Evolutionary conservation across 768 basidiomycete genomes (phyloP).

Genomic region (Lenzites betulinus): DNA sequence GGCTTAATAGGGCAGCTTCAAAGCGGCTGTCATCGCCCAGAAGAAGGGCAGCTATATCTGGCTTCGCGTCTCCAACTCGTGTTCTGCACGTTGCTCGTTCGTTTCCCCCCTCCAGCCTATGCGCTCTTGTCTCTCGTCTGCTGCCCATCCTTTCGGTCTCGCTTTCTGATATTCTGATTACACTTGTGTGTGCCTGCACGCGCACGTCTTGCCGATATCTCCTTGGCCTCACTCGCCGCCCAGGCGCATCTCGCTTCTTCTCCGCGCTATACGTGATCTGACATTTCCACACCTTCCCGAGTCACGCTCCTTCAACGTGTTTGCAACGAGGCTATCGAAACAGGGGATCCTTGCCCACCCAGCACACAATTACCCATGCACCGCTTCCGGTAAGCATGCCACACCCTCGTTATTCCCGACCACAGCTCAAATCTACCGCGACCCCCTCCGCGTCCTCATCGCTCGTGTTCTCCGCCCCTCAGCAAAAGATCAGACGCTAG

Average conservation of each 20-base stretch:
- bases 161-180: slow-evolving; percentile 23
- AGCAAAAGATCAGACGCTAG: slow-evolving; percentile 83
- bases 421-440: slow-evolving; percentile 22
- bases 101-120: slow-evolving; percentile 28
- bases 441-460: slow-evolving; percentile 4
- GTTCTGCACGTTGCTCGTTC: slow-evolving; percentile 73
- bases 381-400: slow-evolving; percentile 74
- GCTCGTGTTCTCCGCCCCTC: slow-evolving; percentile 19
- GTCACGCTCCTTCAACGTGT: slow-evolving; percentile 57
- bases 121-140: neutral
- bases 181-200: slow-evolving; percentile 16
- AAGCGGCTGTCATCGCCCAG: slow-evolving; percentile 10
- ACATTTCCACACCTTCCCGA: slow-evolving; percentile 15
- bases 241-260: slow-evolving; percentile 10
- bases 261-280: slow-evolving; percentile 20
- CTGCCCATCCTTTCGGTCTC: slow-evolving; percentile 7
- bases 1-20: slow-evolving; percentile 3
- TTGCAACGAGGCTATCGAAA: slow-evolving; percentile 54
- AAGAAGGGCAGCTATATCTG: slow-evolving; percentile 23
- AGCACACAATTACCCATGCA: slow-evolving; percentile 50
- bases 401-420: slow-evolving; percentile 30
- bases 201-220: slow-evolving; percentile 15
- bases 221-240: slow-evolving; percentile 4
- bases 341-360: slow-evolving; percentile 20
- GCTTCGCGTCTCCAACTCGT: slow-evolving; percentile 55